Evolutionary conservation across 768 basidiomycete genomes (phyloP), one percentile per base, ranked within the genome.

Genomic region (Boletus insuetus): DNA sequence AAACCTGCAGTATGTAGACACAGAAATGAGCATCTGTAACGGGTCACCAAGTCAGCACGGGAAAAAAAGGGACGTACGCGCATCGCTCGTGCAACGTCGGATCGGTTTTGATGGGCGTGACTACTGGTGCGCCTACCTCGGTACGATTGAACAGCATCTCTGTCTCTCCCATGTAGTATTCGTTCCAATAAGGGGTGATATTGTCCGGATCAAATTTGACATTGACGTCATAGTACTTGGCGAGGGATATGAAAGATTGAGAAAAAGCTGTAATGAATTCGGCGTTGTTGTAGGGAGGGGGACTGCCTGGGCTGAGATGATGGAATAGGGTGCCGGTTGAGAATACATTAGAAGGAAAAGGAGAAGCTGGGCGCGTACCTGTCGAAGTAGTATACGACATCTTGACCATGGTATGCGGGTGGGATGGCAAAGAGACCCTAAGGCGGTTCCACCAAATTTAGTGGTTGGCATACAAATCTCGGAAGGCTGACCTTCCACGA

Each of bases 381-480:
- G 4, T 73, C 61, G 56, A 79, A 80, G 51, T 79, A 80, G 56
- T 76, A 79, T 2, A 51, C 34, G 3, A 70, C 37, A 46, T 79
- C 79, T 3, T 62, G 37, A 35, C 67, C 75, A 46, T 71, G 70
- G 16, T 44, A 14, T 4, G 53, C 72, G 4, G 70, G 70, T 24
- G 72, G 64, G 41, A 71, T 39, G 0, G 71, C 70, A 47, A 71
- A 71, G 34, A 70, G 43, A 4, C 68, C 72, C 72, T 71, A 26
- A 59, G 8, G 26, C 6, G 24, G 20, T 11, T 19, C 5, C 4
- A 11, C 50, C 26, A 40, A 6, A 41, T 26, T 20, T 44, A 6
- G 59, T 14, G 40, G 45, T 57, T 45, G 56, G 2, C 53, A 53
- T 1, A 65, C 63, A 41, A 66, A 64, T 11, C 60, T 53, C 26